Conservation (phyloP, 306 rosid genomes). For the Vigna reflexopilosa region DNA sequence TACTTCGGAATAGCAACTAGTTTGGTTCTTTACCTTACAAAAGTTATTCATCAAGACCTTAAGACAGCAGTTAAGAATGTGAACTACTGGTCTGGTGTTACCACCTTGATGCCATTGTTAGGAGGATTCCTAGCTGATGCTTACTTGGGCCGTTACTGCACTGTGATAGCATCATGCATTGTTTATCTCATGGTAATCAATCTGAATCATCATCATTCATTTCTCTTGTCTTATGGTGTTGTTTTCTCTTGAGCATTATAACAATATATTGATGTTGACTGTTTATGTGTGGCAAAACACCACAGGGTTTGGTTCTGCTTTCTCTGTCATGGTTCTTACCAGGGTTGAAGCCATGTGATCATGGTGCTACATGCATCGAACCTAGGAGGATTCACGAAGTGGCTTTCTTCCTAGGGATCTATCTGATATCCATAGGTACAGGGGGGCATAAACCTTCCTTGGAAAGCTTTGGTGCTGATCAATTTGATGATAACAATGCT, state of each 20-base stretch:
- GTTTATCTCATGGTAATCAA: slow-evolving; percentile 75
- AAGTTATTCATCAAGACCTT: slow-evolving; percentile 77
- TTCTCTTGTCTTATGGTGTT: no score
- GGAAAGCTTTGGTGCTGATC: slow-evolving; percentile 97
- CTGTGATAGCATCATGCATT: slow-evolving; percentile 66
- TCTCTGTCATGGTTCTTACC: slow-evolving; percentile 77
- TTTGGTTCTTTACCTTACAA: slow-evolving; percentile 76
- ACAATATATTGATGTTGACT: neutral
- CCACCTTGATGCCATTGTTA: slow-evolving; percentile 83
- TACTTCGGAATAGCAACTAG: slow-evolving; percentile 89
- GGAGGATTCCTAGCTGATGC: slow-evolving; percentile 98
- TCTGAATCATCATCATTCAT: neutral
- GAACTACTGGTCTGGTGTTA: slow-evolving; percentile 92
- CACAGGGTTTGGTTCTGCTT: slow-evolving; percentile 79
- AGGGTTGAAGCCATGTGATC: slow-evolving; percentile 64
- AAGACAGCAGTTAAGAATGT: slow-evolving; percentile 84
- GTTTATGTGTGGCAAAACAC: slow-evolving; percentile 26
- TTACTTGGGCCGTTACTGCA: slow-evolving; percentile 78
- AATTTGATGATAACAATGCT: slow-evolving; percentile 73
- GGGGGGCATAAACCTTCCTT: slow-evolving; percentile 95
- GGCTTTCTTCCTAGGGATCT: slow-evolving; percentile 73
- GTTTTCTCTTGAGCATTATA: no score
- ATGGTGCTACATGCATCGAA: slow-evolving; percentile 45
- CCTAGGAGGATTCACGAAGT: slow-evolving; percentile 74
- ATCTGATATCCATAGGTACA: slow-evolving; percentile 85